Evolutionary conservation across 495 filamentous ascomycete genomes (phyloP), one percentile per base, ranked within the genome.

Genomic region (Staphylotrichum longicolle): DNA sequence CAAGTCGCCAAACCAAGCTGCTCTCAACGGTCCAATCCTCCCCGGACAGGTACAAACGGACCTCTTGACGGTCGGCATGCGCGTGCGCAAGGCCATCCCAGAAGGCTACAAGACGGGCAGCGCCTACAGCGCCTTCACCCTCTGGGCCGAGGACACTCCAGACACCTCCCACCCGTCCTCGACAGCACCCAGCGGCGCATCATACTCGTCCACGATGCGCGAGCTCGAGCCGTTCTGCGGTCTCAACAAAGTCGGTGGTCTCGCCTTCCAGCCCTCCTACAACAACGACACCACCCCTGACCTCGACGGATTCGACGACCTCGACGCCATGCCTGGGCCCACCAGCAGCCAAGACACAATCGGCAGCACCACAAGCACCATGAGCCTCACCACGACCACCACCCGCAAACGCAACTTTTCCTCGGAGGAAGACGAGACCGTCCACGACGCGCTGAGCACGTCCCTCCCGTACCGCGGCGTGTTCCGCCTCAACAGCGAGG

Each of bases 11-110:
- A 49, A 75, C 55, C 70, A 49, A 4, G 9, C 27, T 3, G 3
- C 76, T 11, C 65, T 76, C 7, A 80, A 78, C 20, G 75, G 73
- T 54, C 83, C 82, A 34, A 65, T 75, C 30, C 79, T 91, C 20
- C 83, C 91, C 8, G 70, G 75, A 8, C 78, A 77, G 27, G 80
- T 96, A 30, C 90, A 94, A 72, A 78, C 91, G 14, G 87, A 86
- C 14, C 86, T 97, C 12, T 78, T 96, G 4, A 88, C 81, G 61
- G 93, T 98, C 56, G 93, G 93, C 65, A 95, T 96, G 90, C 86
- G 92, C 40, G 83, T 98, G 54, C 88, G 93, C 62, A 96, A 98
- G 74, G 87, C 88, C 9, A 86, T 98, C 4, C 89, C 90, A 0
- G 91, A 96, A 60, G 93, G 93, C 55, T 96, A 96, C 78, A 95